Conservation (phyloP, 2,329 filamentous ascomycete species). For the Nannizzia gypsea region DNA sequence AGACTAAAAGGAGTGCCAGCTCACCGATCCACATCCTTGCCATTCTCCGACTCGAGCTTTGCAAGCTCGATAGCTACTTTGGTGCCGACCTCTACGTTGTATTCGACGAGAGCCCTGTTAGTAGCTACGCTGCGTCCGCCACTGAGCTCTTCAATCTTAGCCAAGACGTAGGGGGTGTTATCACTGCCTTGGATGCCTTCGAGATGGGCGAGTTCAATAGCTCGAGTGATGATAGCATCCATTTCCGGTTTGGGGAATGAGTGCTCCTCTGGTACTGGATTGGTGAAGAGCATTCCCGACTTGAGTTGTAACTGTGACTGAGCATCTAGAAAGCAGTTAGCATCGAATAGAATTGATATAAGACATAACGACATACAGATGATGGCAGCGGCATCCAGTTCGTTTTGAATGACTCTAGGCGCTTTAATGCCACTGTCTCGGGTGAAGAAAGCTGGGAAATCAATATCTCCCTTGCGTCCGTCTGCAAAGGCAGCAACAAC, state of each 20-base stretch:
- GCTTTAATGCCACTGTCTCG: slow-evolving; percentile 74
- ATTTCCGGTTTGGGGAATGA: slow-evolving; percentile 62
- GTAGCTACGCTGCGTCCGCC: slow-evolving; percentile 58
- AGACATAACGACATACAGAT: slow-evolving; percentile 44
- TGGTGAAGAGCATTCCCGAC: slow-evolving; percentile 77
- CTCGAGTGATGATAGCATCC: slow-evolving; percentile 55
- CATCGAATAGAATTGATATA: not conserved
- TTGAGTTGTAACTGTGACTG: slow-evolving; percentile 60
- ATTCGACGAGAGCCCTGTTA: slow-evolving; percentile 58
- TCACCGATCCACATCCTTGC: slow-evolving; percentile 27
- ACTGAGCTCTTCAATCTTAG: slow-evolving; percentile 67
- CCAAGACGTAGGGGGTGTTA: slow-evolving; percentile 76
- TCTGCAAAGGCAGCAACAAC: slow-evolving; percentile 83
- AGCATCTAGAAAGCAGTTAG: slow-evolving; percentile 41
- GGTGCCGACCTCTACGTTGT: slow-evolving; percentile 54
- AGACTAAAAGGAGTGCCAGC: slow-evolving; percentile 20
- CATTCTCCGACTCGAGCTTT: slow-evolving; percentile 38
- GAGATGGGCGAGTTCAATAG: slow-evolving; percentile 52
- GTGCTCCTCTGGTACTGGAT: slow-evolving; percentile 62
- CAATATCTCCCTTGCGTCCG: slow-evolving; percentile 56
- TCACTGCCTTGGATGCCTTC: slow-evolving; percentile 58
- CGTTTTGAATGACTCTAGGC: slow-evolving; percentile 60
- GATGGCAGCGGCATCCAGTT: slow-evolving; percentile 78
- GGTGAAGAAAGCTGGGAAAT: slow-evolving; percentile 90
- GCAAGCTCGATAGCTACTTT: slow-evolving; percentile 52